phyloP scores from a whole-genome alignment of 148 eudicot species.

The Arctostaphylos glauca region DNA sequence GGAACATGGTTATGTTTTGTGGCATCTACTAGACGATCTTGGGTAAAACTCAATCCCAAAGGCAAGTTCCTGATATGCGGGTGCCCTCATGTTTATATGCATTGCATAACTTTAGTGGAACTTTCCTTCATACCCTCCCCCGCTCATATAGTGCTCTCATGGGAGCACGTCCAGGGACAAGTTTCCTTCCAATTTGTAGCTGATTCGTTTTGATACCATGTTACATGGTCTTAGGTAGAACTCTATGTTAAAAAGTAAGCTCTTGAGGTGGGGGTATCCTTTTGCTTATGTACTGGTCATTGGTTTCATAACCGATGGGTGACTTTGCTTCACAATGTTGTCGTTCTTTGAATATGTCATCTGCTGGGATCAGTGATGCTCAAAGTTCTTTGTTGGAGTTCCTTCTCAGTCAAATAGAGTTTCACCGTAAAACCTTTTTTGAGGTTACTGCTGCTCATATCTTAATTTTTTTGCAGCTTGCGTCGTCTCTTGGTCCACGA shows the following conservation, averaged over 20 bases:
- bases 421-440: background rate
- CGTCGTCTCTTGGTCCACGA: slow-evolving; percentile 95
- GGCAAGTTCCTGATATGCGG: too few relatives aligned
- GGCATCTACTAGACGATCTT: too few relatives aligned
- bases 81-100: too few relatives aligned
- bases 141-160: background rate
- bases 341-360: background rate
- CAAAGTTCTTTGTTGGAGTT: background rate
- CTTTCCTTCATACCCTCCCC: background rate
- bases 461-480: slow-evolving; percentile 56
- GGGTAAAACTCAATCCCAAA: too few relatives aligned
- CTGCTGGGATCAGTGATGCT: background rate
- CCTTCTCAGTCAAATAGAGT: background rate
- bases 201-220: background rate
- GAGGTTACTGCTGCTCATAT: slow-evolving; percentile 6
- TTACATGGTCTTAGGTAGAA: background rate
- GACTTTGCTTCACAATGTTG: background rate
- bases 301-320: background rate
- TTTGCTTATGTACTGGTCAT: background rate
- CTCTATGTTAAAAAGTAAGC: background rate
- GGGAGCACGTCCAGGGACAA: background rate
- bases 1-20: too few relatives aligned
- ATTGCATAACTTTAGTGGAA: too few relatives aligned
- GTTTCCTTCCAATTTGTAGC: background rate
- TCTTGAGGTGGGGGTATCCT: background rate